Evolutionary conservation across 2,329 filamentous ascomycete genomes (phyloP).

Genomic region (Sarocladium strictum): DNA sequence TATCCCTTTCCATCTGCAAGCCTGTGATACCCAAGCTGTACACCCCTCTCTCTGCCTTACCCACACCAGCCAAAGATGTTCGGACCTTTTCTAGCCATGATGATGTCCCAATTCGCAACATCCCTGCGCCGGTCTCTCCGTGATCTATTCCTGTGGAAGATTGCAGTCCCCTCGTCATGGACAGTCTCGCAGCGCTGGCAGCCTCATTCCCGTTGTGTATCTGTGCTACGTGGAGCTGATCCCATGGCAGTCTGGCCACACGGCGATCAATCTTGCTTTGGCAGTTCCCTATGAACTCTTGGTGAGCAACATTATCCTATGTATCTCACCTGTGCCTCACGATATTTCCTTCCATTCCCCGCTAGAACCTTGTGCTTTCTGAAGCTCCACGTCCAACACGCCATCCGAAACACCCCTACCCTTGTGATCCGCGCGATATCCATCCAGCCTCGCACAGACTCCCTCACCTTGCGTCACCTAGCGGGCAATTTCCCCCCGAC

Average conservation of each 20-base stretch:
- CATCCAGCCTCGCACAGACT: background rate
- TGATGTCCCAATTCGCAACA: background rate
- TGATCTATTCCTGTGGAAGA: slow-evolving; percentile 5
- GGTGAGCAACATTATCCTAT: too few species aligned
- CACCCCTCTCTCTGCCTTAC: background rate
- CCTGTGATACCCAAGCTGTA: background rate
- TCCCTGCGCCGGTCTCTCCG: background rate
- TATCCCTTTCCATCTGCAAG: background rate
- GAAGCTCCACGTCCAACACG: background rate
- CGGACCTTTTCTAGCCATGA: background rate
- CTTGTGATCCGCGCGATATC: background rate
- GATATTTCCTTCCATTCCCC: too few species aligned
- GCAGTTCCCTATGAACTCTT: too few species aligned
- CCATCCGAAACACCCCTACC: background rate
- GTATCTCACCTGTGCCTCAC: too few species aligned
- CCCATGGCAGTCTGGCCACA: too few species aligned
- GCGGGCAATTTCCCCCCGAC: background rate
- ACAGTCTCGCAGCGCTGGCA: background rate
- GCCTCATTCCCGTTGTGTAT: too few species aligned
- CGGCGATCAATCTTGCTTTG: too few species aligned
- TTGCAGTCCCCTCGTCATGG: background rate
- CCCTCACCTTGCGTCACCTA: background rate
- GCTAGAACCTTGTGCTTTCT: too few species aligned
- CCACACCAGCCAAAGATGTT: background rate
- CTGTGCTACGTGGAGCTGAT: too few species aligned